Base-by-base conservation (phyloP, 2,329 filamentous ascomycete species). In the Zymoseptoria tritici region DNA sequence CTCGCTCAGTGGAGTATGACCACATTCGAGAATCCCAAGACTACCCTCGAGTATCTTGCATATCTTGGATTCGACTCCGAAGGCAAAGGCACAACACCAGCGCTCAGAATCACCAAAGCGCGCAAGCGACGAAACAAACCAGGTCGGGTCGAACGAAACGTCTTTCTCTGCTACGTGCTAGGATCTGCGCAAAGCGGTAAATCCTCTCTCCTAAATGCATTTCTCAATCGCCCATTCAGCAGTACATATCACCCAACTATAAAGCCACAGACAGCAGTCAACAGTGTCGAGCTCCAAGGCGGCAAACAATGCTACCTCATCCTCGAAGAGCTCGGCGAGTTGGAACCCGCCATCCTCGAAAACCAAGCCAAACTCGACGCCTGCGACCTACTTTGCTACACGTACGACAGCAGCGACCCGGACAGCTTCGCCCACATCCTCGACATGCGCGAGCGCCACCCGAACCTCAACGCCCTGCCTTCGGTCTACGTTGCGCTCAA, bases 1-100 rank as follows among this genome's bases (percentile, higher is more conserved):
- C 83, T 99, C 46, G 94, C 94, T 3, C 94, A 99, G 70, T 99
- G 94, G 94, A 97, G 92, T 73, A 99, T 99, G 94, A 99, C 94
- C 0, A 99, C 94, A 0, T 99, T 97, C 69, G 85, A 95, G 61
- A 92, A 95, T 59, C 93, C 94, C 11, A 95, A 94, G 72, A 97
- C 91, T 0, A 97, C 94, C 0, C 81, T 99, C 3, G 92, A 95
- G 68, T 99, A 99, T 73, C 85, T 99, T 2, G 94, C 94, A 2
- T 97, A 97, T 72, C 85, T 99, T 2, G 94, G 94, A 1, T 99
- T 97, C 70, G 94, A 97, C 72, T 79, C 85, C 1, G 89, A 88
- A 67, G 77, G 79, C 59, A 88, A 88, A 60, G 87, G 88, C 49
- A 86, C 87, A 0, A 91, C 90, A 1, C 90, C 90, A 0, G 94